Percentiles rank a stretch among this genome's conserved stretches.
Evolutionary conservation across 106 monocot genomes (phyloP).

Genomic region (Ottelia alismoides): DNA sequence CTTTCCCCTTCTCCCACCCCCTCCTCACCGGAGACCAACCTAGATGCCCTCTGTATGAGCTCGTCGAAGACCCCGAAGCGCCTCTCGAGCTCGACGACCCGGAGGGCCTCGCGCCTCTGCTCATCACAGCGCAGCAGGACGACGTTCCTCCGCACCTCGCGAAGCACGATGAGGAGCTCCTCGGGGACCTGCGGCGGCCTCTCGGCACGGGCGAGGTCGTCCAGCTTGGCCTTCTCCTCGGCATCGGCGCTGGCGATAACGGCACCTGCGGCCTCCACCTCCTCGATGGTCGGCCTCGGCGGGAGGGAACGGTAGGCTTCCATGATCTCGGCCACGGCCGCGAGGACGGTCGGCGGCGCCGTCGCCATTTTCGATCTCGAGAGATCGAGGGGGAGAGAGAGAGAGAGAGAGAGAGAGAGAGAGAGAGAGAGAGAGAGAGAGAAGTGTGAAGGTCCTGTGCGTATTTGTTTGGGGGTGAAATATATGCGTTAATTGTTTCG

Average conservation of each 20-base stretch:
- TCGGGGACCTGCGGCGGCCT: constrained; percentile 46
- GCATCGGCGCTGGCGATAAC: constrained; percentile 31
- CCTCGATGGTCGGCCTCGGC: constrained; percentile 48
- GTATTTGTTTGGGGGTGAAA: too few relatives aligned
- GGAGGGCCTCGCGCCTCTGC: constrained; percentile 52
- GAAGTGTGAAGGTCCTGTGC: too few relatives aligned
- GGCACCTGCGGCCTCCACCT: constrained; percentile 59
- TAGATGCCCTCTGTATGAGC: constrained; percentile 64
- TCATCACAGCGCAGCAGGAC: constrained; percentile 37
- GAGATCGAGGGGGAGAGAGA: too few relatives aligned
- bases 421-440: too few relatives aligned
- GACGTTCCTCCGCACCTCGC: constrained; percentile 48
- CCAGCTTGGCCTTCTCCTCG: constrained; percentile 46
- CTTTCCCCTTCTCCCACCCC: constrained; percentile 1
- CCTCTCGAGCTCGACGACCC: constrained; percentile 45
- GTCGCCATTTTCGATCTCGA: too few relatives aligned
- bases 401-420: too few relatives aligned
- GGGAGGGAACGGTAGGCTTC: constrained; percentile 63
- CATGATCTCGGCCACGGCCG: constrained; percentile 65
- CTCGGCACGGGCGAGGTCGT: constrained; percentile 19
- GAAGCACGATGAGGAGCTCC: constrained; percentile 54
- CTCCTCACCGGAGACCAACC: constrained; percentile 21
- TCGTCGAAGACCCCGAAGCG: constrained; percentile 45
- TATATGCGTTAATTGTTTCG: too few relatives aligned
- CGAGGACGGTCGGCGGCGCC: constrained; percentile 12